A percentile compares a stretch with the other conserved stretches of the same genome.
phyloP scores from a whole-genome alignment of 2,329 filamentous ascomycete genomes.

The Apiospora hydei region DNA sequence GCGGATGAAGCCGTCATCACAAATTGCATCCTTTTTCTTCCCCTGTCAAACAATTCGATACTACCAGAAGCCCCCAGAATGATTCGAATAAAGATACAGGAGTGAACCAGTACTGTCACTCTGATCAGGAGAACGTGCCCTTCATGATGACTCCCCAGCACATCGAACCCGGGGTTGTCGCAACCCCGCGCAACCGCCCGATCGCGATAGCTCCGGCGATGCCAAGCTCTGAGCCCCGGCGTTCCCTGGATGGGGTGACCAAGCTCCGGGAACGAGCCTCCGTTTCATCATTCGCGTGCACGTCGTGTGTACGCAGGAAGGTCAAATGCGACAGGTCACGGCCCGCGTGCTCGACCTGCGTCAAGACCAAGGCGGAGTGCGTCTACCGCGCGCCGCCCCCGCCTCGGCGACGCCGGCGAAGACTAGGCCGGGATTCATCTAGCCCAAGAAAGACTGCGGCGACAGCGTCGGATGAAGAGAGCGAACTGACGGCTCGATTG shows the following conservation, averaged over 20 bases:
- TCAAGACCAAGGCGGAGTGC: conserved; percentile 44
- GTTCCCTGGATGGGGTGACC: too few relatives aligned
- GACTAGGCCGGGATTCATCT: conserved; percentile 11
- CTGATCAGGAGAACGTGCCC: not conserved
- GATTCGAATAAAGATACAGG: not conserved
- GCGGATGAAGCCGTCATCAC: too few relatives aligned
- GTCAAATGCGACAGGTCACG: conserved; percentile 39
- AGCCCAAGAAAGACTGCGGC: not conserved
- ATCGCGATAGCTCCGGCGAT: not conserved
- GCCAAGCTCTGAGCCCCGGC: not conserved
- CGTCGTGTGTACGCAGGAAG: conserved; percentile 39
- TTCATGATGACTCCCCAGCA: not conserved
- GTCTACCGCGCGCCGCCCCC: conserved; percentile 47
- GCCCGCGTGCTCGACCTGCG: conserved; percentile 37
- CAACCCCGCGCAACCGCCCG: not conserved
- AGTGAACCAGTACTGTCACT: not conserved
- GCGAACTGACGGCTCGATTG: conserved; percentile 32
- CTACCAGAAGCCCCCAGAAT: too few relatives aligned
- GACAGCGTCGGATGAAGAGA: conserved; percentile 35
- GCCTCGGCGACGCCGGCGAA: conserved; percentile 46
- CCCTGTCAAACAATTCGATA: not conserved
- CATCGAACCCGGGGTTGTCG: not conserved
- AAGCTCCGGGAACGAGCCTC: not conserved
- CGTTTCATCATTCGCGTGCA: conserved; percentile 35
- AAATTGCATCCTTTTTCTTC: too few relatives aligned